Conservation (phyloP, 495 filamentous ascomycete genomes). For the Penicillium lagena region DNA sequence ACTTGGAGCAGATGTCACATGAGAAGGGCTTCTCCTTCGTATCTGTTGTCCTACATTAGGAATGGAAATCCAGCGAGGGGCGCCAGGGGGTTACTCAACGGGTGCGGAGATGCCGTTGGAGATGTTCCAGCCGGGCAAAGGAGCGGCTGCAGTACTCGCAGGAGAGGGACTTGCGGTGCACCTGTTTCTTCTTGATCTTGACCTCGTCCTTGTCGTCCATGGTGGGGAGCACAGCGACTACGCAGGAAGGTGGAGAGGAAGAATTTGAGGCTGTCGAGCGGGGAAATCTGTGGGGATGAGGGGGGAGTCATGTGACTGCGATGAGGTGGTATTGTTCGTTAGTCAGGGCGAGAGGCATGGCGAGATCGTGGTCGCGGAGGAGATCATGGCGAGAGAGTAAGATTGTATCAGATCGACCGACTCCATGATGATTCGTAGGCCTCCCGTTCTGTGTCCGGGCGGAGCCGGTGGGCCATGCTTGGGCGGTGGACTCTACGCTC, state of each 20-base stretch:
- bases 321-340: too few relatives aligned
- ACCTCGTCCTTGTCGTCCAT: constrained; percentile 41
- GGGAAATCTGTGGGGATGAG: constrained; percentile 27
- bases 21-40: constrained; percentile 51
- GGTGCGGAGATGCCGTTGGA: constrained; percentile 50
- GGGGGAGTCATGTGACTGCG: constrained; percentile 17
- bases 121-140: constrained; percentile 46
- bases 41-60: constrained; percentile 33
- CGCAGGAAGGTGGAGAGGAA: background rate
- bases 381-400: too few relatives aligned
- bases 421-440: too few relatives aligned
- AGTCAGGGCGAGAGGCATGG: background rate
- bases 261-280: constrained; percentile 32
- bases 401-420: too few relatives aligned
- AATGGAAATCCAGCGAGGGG: constrained; percentile 2
- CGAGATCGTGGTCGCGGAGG: too few relatives aligned
- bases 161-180: constrained; percentile 41
- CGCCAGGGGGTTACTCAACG: constrained; percentile 40
- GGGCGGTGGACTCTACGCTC: too few relatives aligned
- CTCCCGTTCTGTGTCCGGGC: too few relatives aligned
- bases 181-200: constrained; percentile 40
- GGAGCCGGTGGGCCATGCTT: too few relatives aligned
- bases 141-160: constrained; percentile 46
- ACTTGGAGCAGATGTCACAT: constrained; percentile 46
- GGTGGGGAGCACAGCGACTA: background rate